These are phyloP conservation scores for Polygonum aviculare DNA, from an alignment of 148 eudicot species.

Conservation along the genomic window DNA sequence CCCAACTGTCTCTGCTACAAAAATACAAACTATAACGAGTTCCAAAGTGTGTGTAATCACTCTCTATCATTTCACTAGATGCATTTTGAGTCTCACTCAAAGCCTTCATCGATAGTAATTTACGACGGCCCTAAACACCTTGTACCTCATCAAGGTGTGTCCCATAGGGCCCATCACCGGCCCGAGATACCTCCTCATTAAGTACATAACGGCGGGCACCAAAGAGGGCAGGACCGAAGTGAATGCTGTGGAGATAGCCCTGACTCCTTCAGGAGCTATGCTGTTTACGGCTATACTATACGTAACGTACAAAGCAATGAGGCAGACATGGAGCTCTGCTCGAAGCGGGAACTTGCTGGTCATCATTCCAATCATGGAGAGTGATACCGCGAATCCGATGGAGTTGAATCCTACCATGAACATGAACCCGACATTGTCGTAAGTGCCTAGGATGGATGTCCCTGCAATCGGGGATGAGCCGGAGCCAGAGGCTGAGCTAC, in stretches of 20 bases:
- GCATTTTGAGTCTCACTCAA: too few species aligned
- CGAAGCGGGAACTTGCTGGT: conserved; percentile 39
- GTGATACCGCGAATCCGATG: conserved; percentile 34
- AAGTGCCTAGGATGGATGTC: conserved; percentile 34
- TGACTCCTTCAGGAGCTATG: conserved; percentile 15
- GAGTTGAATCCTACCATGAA: conserved; percentile 33
- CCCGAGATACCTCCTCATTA: not conserved
- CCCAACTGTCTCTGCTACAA: too few species aligned
- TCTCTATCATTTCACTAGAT: too few species aligned
- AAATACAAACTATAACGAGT: too few species aligned
- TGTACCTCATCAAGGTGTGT: too few species aligned
- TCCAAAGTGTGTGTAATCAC: too few species aligned
- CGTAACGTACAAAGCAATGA: conserved; percentile 26
- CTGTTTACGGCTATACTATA: conserved; percentile 22
- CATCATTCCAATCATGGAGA: conserved; percentile 30
- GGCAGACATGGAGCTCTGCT: conserved; percentile 29
- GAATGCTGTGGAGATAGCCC: conserved; percentile 4
- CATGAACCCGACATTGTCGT: conserved; percentile 7
- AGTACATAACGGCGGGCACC: conserved; percentile 3
- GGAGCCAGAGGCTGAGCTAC: not conserved
- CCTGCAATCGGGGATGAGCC: conserved; percentile 27
- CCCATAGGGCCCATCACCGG: not conserved
- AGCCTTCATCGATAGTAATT: too few species aligned
- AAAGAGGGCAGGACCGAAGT: conserved; percentile 18
- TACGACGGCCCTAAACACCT: too few species aligned